Evolutionary conservation across 2,329 filamentous ascomycete species (phyloP), one percentile per base, ranked within the genome.

Genomic region (Colletotrichum sp.): DNA sequence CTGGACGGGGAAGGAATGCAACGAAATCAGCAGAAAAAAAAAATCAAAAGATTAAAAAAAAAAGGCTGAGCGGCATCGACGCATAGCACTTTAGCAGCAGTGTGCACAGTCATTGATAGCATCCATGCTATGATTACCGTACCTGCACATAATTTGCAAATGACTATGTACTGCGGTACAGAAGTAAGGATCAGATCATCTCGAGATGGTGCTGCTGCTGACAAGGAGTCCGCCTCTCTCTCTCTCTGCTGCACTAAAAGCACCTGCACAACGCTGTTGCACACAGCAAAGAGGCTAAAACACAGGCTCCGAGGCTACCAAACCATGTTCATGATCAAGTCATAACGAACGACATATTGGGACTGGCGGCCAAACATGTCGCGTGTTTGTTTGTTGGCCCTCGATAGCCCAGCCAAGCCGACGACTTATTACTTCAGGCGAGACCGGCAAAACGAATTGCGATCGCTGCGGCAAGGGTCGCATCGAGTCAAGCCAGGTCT

Each of bases 401-500:
- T 73, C 43, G 24, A 24, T 24, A 67, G 61, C 38, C 38, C 38
- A 67, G 36, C 61, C 61, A 58, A 65, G 66, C 61, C 43, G 58
- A 57, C 55, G 26, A 71, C 43, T 52, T 55, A 65, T 65, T 32
- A 67, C 61, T 43, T 32, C 48, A 58, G 72, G 48, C 58, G 32
- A 75, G 67, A 58, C 69, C 43, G 64, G 70, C n/a, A 58, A 32
- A 55, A 32, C 21, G 32, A n/a, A 73, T 75, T 75, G 58, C 73
- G 73, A 75, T 75, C 73, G 73, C 73, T 73, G 64, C 21, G 16
- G 26, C 64, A 57, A 16, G 70, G 70, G 58, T 75, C 70, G n/a
- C 21, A 36, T 64, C 34, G 64, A 75, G 64, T 64, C 43, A 67
- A 64, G 43, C 26, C 26, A 38, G 63, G 36, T 61, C 18, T 34